phyloP scores from a whole-genome alignment of 148 eudicot species.

The Selenicereus undatus region DNA sequence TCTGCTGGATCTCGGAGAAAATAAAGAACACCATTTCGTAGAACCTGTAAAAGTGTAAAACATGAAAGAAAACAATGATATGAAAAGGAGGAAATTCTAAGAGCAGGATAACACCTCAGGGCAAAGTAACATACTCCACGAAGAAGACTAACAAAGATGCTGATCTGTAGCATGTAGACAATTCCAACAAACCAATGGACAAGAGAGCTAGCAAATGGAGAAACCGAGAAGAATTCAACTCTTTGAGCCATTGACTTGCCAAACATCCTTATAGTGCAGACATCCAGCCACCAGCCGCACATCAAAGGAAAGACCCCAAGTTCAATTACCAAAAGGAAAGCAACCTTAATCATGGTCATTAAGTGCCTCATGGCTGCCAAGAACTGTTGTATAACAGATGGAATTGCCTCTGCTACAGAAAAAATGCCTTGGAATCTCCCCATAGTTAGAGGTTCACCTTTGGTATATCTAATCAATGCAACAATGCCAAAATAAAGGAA shows the following conservation, averaged over 20 bases:
- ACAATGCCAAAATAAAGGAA: constrained; percentile 75
- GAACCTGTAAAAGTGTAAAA: constrained; percentile 66
- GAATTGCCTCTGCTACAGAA: constrained; percentile 79
- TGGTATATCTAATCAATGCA: constrained; percentile 74
- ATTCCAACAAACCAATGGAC: constrained; percentile 98
- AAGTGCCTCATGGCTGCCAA: constrained; percentile 87
- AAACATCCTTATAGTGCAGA: constrained; percentile 92
- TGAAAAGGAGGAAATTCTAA: neutral
- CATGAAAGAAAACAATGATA: neutral
- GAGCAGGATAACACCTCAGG: constrained; percentile 5
- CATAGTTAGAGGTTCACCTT: constrained; percentile 83
- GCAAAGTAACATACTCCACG: constrained; percentile 66
- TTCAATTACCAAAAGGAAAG: constrained; percentile 91
- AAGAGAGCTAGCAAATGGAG: constrained; percentile 88
- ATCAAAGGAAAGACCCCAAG: constrained; percentile 94
- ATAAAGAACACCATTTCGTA: constrained; percentile 91
- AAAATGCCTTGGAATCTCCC: constrained; percentile 89
- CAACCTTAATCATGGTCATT: constrained; percentile 95
- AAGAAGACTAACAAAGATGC: constrained; percentile 95
- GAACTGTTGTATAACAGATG: constrained; percentile 81
- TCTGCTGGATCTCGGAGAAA: constrained; percentile 99
- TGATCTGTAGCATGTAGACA: constrained; percentile 88
- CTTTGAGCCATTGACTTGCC: constrained; percentile 83
- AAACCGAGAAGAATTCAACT: constrained; percentile 76
- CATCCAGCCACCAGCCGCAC: constrained; percentile 99